Evolutionary conservation across 176 grass and related monocot genomes (phyloP).

Genomic region (Chloris gayana): DNA sequence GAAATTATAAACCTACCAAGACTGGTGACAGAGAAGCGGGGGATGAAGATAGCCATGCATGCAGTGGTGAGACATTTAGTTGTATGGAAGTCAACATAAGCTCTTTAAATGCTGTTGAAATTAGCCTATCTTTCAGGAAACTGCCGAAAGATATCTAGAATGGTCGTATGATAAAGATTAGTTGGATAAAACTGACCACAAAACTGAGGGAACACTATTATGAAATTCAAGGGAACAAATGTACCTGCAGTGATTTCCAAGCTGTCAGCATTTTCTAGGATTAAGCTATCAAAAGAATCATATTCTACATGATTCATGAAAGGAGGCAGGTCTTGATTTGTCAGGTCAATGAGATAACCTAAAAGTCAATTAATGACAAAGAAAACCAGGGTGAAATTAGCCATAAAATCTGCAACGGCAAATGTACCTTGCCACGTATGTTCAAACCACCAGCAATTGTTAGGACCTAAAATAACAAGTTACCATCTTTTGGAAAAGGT

Average conservation of each 20-base stretch:
- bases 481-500: slow-evolving; percentile 31
- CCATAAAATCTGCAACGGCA: slow-evolving; percentile 38
- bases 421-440: slow-evolving; percentile 36
- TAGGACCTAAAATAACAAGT: slow-evolving; percentile 42
- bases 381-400: slow-evolving; percentile 44
- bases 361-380: slow-evolving; percentile 41
- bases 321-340: slow-evolving; percentile 38
- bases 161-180: slow-evolving; percentile 41
- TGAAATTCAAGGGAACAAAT: slow-evolving; percentile 44
- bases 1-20: slow-evolving; percentile 29
- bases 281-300: slow-evolving; percentile 36
- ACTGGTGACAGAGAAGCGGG: not conserved
- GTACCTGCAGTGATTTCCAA: slow-evolving; percentile 31
- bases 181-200: slow-evolving; percentile 35
- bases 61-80: not conserved
- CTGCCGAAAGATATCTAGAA: slow-evolving; percentile 12
- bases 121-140: slow-evolving; percentile 16
- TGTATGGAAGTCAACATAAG: not conserved
- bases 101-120: slow-evolving; percentile 23
- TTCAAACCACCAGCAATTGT: slow-evolving; percentile 49
- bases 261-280: slow-evolving; percentile 37
- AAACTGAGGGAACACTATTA: slow-evolving; percentile 20
- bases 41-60: slow-evolving; percentile 5
- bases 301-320: slow-evolving; percentile 28
- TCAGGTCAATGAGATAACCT: slow-evolving; percentile 44